Base-by-base conservation (phyloP, 139 green algal species). In the Chlamydomonas applanata region DNA sequence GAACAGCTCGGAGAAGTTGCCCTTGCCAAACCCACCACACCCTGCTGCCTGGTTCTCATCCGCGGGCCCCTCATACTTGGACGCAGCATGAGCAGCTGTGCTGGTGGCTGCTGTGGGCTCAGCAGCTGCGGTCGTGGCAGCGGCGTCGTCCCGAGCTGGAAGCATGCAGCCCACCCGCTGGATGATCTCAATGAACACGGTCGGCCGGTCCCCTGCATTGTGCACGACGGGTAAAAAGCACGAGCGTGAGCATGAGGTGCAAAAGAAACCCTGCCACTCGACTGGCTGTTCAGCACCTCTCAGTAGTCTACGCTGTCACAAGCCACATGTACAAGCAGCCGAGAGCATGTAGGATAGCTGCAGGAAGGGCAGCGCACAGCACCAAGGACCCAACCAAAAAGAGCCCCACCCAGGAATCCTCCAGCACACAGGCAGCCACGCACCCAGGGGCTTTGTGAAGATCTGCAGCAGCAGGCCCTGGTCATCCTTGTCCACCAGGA, bases 171-270 rank as follows among this genome's bases (percentile, higher is more conserved):
- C 94, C 14, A 98, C 81, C 2, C 96, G 85, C 89, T 99, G 85
- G 66, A 99, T 99, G 84, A 99, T 97, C 85, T 99, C 96, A 49
- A 99, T 86, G 73, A 99, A 99, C 27, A 99, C 57, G 2, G 96
- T 99, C 19, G 96, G 91, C 14, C 95, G 68, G 74, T 86, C 81
- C 1, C 80, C 72, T 78, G 69, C n/a, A n/a, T n/a, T 27, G n/a
- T 63, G 24, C 52, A 64, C 17, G 20, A 49, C 11, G 40, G 40
- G 40, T 7, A 19, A 49, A 19, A 11, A 11, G 40, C 40, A 49
- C 40, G 40, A 11, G 40, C 40, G 11, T 49, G 40, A 11, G 40
- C 40, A 11, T 49, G 40, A 49, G 40, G 11, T n/a, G n/a, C n/a
- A n/a, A n/a, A n/a, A n/a, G n/a, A n/a, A n/a, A n/a, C n/a, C n/a